These are phyloP conservation scores for Zasmidium angulare DNA, from an alignment of 2,329 filamentous ascomycete species.

Conservation along the genomic window DNA sequence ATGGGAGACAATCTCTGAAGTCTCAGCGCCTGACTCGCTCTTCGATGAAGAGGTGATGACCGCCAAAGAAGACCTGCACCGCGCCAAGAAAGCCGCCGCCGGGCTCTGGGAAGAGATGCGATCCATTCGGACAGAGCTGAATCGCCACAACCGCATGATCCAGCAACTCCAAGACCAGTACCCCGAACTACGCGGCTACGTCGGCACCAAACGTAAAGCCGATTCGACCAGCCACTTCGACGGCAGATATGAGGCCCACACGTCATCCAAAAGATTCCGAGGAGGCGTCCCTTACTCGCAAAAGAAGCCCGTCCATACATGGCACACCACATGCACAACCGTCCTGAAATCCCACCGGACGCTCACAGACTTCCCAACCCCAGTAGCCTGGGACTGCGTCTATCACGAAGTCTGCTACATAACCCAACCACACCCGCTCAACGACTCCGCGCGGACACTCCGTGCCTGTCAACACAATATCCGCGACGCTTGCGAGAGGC, in stretches of 20 bases:
- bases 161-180: neutral
- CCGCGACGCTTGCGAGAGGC: neutral
- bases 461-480: neutral
- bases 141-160: neutral
- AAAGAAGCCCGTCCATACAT: neutral
- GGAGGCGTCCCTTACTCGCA: neutral
- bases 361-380: neutral
- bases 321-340: neutral
- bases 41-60: slow-evolving; percentile 1
- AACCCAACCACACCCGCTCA: neutral
- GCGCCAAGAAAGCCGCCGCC: neutral
- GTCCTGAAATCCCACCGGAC: neutral
- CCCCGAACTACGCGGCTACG: neutral
- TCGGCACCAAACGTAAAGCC: neutral
- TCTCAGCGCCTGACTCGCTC: neutral
- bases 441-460: neutral
- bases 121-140: neutral
- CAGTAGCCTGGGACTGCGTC: neutral
- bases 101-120: slow-evolving; percentile 1
- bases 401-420: neutral
- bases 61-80: neutral
- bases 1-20: neutral
- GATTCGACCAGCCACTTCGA: neutral
- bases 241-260: neutral
- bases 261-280: neutral